Conservation (phyloP, 164 flowering plant genomes). For the Warburgia ugandensis region DNA sequence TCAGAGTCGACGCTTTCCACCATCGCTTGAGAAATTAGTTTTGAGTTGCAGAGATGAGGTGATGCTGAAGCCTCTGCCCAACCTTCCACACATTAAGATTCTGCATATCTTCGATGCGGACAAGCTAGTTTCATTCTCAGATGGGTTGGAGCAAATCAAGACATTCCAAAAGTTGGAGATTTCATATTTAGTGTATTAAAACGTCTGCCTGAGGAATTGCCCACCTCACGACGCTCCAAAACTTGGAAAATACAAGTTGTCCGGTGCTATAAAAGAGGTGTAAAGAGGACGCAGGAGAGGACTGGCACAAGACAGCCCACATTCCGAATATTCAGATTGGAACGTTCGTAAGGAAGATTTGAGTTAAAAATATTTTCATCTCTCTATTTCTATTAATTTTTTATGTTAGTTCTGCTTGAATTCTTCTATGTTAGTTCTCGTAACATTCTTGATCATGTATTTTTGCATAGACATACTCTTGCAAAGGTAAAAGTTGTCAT, state of each 20-base stretch:
- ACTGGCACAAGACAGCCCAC: background rate
- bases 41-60: background rate
- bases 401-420: too few species aligned
- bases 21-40: background rate
- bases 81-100: background rate
- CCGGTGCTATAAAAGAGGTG: background rate
- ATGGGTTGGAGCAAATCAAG: background rate
- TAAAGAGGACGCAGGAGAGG: background rate
- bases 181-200: background rate
- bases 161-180: background rate
- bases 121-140: background rate
- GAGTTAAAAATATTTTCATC: too few species aligned
- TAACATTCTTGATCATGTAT: too few species aligned
- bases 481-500: too few species aligned
- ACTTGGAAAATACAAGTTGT: background rate
- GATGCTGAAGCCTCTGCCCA: background rate
- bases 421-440: too few species aligned
- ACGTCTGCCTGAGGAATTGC: background rate
- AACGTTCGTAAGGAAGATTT: too few species aligned
- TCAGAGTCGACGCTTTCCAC: too few species aligned
- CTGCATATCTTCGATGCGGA: background rate
- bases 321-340: too few species aligned
- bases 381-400: too few species aligned
- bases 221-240: background rate
- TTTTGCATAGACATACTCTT: too few species aligned